These are phyloP conservation scores for Macrophomina phaseolina DNA, from an alignment of 2,329 filamentous ascomycete species.

Conservation along the genomic window DNA sequence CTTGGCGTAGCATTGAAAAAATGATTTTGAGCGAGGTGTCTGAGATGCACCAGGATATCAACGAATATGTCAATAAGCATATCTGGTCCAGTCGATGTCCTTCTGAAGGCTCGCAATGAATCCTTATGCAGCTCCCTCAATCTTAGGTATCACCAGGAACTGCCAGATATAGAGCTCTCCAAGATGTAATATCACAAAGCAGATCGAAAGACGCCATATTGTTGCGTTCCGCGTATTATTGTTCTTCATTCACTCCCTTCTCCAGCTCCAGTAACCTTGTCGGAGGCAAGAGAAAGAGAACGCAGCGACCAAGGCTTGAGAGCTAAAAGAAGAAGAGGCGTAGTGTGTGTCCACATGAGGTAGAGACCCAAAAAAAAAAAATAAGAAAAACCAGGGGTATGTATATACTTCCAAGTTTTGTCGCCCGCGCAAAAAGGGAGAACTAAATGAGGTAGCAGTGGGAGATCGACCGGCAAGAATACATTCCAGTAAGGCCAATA, in stretches of 20 bases:
- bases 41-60: too few species aligned
- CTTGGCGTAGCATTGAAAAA: too few species aligned
- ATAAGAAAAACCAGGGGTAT: background rate
- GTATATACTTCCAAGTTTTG: conserved; percentile 12
- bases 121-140: too few species aligned
- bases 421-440: conserved; percentile 19
- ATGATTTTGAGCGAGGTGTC: too few species aligned
- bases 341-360: background rate
- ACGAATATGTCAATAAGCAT: too few species aligned
- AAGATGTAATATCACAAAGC: too few species aligned
- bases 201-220: background rate
- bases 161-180: background rate
- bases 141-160: too few species aligned
- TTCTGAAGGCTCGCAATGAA: too few species aligned
- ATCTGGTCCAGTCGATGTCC: too few species aligned
- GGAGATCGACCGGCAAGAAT: conserved; percentile 8
- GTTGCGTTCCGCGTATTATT: conserved; percentile 11
- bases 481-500: conserved; percentile 1
- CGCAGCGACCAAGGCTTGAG: background rate
- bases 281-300: background rate
- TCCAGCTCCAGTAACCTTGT: background rate
- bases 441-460: background rate
- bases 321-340: background rate
- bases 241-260: conserved; percentile 1
- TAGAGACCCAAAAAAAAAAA: background rate